phyloP scores from a whole-genome alignment of 73 alveolate species.

The Tetrahymena elliotti region DNA sequence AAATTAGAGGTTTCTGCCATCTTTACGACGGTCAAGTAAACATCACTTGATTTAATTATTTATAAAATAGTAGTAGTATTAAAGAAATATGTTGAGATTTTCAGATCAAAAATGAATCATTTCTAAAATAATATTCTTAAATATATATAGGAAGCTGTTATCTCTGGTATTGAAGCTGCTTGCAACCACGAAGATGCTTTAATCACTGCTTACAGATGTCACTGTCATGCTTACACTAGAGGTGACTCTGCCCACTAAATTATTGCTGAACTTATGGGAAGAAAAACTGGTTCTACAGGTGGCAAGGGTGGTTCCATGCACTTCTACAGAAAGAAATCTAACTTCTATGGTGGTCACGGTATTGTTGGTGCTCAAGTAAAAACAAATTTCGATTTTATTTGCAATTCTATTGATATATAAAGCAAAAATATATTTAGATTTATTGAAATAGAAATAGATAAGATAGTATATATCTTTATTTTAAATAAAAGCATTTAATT shows the following conservation, averaged over 20 bases:
- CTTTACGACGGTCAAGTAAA: constrained; percentile 49
- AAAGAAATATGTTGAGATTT: background rate
- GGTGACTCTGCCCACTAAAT: constrained; percentile 72
- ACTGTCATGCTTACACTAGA: constrained; percentile 61
- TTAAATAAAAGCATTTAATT: too few relatives aligned
- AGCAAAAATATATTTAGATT: background rate
- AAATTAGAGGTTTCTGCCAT: constrained; percentile 79
- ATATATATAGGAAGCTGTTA: constrained; percentile 44
- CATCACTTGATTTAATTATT: background rate
- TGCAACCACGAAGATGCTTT: constrained; percentile 63
- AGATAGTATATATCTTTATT: background rate
- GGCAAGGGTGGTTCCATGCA: constrained; percentile 95
- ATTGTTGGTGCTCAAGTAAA: constrained; percentile 68
- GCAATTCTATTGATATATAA: background rate
- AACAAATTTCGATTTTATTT: too few relatives aligned
- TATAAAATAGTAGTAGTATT: constrained; percentile 1
- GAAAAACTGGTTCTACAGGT: constrained; percentile 68
- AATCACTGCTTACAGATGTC: constrained; percentile 85
- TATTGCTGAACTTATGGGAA: constrained; percentile 79
- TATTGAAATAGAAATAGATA: too few relatives aligned
- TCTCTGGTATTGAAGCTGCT: constrained; percentile 75
- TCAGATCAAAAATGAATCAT: background rate
- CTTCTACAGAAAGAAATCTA: constrained; percentile 49
- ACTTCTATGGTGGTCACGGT: constrained; percentile 87
- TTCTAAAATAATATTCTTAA: background rate